Evolutionary conservation across 2,329 filamentous ascomycete genomes (phyloP).

Genomic region (Fusarium liriodendri): DNA sequence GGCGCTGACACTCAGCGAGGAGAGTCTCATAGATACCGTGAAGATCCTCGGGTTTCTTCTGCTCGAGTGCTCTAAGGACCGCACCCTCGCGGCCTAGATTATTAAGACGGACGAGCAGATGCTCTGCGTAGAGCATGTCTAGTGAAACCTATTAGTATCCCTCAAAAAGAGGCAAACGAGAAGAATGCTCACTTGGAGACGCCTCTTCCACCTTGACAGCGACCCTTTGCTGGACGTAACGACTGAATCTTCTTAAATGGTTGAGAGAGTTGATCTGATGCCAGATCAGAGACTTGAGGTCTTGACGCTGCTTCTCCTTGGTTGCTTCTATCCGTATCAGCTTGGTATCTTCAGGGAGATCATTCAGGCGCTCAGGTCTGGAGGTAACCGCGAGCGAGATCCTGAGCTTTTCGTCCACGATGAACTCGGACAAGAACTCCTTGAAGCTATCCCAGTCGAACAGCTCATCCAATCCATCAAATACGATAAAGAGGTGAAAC

Average conservation of each 20-base stretch:
- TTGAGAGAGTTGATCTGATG: slow-evolving; percentile 39
- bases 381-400: slow-evolving; percentile 45
- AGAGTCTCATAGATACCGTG: slow-evolving; percentile 43
- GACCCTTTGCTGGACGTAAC: slow-evolving; percentile 44
- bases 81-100: slow-evolving; percentile 48
- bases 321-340: slow-evolving; percentile 31
- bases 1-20: slow-evolving; percentile 42
- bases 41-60: slow-evolving; percentile 37
- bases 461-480: slow-evolving; percentile 17
- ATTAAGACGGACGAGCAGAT: slow-evolving; percentile 47
- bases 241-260: slow-evolving; percentile 40
- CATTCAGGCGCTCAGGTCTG: slow-evolving; percentile 18
- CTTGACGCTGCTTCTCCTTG: slow-evolving; percentile 43
- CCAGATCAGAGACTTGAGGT: slow-evolving; percentile 45
- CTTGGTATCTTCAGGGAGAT: slow-evolving; percentile 12
- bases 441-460: not conserved
- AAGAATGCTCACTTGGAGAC: slow-evolving; percentile 44
- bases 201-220: slow-evolving; percentile 42
- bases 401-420: not conserved
- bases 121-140: slow-evolving; percentile 52
- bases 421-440: not conserved
- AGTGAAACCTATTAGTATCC: not conserved
- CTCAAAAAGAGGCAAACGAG: not conserved
- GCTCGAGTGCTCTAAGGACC: slow-evolving; percentile 44
- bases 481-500: not conserved